Conservation (phyloP, 352 stramenopile species). For the Globisporangium okanoganense region DNA sequence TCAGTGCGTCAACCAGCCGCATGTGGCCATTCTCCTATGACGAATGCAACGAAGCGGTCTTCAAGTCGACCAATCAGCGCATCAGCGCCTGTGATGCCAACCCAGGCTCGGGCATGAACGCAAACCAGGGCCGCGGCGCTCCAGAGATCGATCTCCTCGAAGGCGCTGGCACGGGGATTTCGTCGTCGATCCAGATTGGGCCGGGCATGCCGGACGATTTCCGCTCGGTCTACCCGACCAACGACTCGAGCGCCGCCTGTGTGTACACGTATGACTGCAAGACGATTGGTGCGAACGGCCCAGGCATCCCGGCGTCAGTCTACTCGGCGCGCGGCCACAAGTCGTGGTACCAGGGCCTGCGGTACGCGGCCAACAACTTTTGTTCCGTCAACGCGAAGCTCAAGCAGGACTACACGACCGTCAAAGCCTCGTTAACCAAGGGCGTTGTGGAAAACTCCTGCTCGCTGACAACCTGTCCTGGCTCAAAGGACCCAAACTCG, state of each 20-base stretch:
- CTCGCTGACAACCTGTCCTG: conserved; percentile 35
- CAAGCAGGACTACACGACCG: conserved; percentile 39
- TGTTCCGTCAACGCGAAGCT: conserved; percentile 26
- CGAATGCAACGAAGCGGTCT: conserved; percentile 84
- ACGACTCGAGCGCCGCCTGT: conserved; percentile 25
- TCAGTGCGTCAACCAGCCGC: conserved; percentile 89
- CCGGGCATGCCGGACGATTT: conserved; percentile 28
- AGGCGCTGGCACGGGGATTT: conserved; percentile 61
- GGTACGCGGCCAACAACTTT: conserved; percentile 55
- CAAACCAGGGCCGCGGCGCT: conserved; percentile 82
- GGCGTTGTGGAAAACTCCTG: conserved; percentile 50
- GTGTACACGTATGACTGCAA: conserved; percentile 36
- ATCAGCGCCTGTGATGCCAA: conserved; percentile 88
- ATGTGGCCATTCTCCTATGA: conserved; percentile 97
- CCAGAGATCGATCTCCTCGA: conserved; percentile 96
- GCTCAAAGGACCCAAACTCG: conserved; percentile 42
- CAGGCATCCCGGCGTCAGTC: conserved; percentile 37
- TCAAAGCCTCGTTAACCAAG: conserved; percentile 32
- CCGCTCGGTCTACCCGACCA: not conserved
- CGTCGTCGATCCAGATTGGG: conserved; percentile 70
- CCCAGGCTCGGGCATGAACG: conserved; percentile 91
- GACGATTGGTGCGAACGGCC: conserved; percentile 46
- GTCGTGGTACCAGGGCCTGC: conserved; percentile 51
- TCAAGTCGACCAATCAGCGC: conserved; percentile 62
- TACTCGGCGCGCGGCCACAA: conserved; percentile 24